A percentile compares a stretch with the other conserved stretches of the same genome.
phyloP scores from a whole-genome alignment of 2,329 filamentous ascomycete species.

The Colletotrichum sp. region DNA sequence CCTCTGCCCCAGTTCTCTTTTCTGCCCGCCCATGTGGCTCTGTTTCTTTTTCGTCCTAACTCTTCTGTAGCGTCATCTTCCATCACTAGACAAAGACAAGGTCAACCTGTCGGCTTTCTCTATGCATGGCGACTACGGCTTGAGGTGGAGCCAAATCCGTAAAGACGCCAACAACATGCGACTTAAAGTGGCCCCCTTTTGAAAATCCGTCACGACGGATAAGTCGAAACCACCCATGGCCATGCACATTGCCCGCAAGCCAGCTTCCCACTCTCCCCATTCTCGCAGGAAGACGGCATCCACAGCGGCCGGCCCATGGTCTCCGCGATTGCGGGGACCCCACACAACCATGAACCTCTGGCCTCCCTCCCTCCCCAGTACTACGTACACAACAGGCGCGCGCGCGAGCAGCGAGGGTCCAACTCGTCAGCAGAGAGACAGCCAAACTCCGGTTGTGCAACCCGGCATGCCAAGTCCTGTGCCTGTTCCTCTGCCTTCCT shows the following conservation, averaged over 20 bases:
- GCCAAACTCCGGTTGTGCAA: not conserved
- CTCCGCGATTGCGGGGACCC: slow-evolving; percentile 18
- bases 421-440: not conserved
- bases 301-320: slow-evolving; percentile 3
- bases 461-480: not conserved
- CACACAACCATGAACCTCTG: not conserved
- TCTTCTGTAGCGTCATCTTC: not conserved
- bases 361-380: not conserved
- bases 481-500: not conserved
- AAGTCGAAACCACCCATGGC: not conserved
- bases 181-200: not conserved
- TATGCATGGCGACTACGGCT: not conserved
- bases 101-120: not conserved
- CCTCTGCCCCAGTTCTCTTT: not conserved
- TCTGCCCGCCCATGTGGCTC: not conserved
- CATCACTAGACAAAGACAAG: not conserved
- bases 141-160: slow-evolving; percentile 9
- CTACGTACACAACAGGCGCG: not conserved
- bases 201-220: slow-evolving; percentile 14
- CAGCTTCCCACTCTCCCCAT: not conserved
- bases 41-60: not conserved
- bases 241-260: not conserved
- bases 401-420: not conserved
- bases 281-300: not conserved
- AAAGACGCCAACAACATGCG: not conserved